phyloP scores from a whole-genome alignment of 2,329 filamentous ascomycete species.

The Colletotrichum sp. region DNA sequence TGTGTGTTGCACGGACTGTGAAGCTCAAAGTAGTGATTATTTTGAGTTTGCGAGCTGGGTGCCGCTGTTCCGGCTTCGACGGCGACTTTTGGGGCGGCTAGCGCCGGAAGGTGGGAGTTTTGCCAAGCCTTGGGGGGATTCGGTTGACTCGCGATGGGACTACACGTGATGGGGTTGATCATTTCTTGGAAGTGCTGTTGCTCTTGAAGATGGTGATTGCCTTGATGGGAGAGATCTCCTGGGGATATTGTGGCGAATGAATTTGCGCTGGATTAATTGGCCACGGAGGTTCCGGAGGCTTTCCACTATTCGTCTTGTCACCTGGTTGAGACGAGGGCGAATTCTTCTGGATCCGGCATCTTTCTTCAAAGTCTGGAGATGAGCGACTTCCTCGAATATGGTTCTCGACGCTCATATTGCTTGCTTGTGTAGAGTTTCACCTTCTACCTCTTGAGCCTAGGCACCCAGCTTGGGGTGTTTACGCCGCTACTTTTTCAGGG shows the following conservation, averaged over 20 bases:
- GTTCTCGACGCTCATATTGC: neutral
- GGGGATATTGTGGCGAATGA: neutral
- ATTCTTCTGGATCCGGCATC: neutral
- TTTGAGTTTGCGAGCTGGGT: neutral
- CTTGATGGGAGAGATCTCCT: neutral
- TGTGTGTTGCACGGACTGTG: neutral
- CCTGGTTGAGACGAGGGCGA: neutral
- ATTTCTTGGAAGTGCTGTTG: neutral
- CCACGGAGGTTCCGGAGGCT: neutral
- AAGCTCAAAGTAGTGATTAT: neutral
- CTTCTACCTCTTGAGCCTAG: neutral
- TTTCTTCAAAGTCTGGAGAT: neutral
- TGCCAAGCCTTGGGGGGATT: neutral
- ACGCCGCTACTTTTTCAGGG: neutral
- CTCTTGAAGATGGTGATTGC: neutral
- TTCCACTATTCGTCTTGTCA: rapidly evolving
- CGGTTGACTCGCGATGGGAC: neutral
- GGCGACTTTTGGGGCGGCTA: neutral
- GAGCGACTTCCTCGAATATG: neutral
- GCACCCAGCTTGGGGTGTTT: neutral
- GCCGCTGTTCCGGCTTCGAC: neutral
- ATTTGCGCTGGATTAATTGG: neutral
- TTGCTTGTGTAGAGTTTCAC: rapidly evolving
- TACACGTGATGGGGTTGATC: neutral
- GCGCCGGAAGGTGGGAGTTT: neutral